Base-by-base conservation (phyloP, 1,284 basidiomycete genomes). In the Ceratobasidium sp. region DNA sequence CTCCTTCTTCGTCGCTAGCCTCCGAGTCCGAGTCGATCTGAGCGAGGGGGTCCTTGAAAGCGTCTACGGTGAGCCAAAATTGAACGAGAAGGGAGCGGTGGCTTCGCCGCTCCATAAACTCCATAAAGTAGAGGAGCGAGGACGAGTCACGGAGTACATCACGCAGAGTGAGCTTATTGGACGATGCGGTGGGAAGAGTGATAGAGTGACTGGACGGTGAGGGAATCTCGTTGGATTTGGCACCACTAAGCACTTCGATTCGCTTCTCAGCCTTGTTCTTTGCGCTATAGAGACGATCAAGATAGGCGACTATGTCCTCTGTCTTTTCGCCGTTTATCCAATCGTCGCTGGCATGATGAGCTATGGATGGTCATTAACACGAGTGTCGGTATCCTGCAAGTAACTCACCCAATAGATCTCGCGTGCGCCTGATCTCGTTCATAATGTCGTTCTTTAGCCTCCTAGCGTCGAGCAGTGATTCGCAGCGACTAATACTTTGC, bases 41-140 rank as follows among this genome's bases (percentile, higher is more conserved):
- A 77, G 98, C 96, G 20, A 99, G 82, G 0, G 96, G 96, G 74
- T 96, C 93, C 79, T 98, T 98, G 84, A 98, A 96, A 58, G 93
- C 94, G 78, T 98, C 94, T 0, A 98, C 93, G 0, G 94, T 93
- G 1, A 98, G 83, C 96, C 96, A 98, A 79, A 98, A 99, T 74
- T 98, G 96, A 1, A 98, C 92, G 2, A 94, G 86, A 8, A 93
- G 77, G 15, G 94, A 91, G 32, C 92, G 87, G 22, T 68, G 65
- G 69, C 88, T 85, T 1, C 92, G 86, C 6, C 96, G 86, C 73
- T 98, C 96, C 93, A 98, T 96, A 76, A 93, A 96, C 79, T 99
- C 96, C 88, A 98, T 96, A 80, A 96, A 94, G 77, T 96, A 96
- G 1, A 92, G 94, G 0, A 98, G 84, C 0, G 94, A 93, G 32